phyloP scores from a whole-genome alignment of 2,329 filamentous ascomycete species.

The Calcarisporium arbuscula region DNA sequence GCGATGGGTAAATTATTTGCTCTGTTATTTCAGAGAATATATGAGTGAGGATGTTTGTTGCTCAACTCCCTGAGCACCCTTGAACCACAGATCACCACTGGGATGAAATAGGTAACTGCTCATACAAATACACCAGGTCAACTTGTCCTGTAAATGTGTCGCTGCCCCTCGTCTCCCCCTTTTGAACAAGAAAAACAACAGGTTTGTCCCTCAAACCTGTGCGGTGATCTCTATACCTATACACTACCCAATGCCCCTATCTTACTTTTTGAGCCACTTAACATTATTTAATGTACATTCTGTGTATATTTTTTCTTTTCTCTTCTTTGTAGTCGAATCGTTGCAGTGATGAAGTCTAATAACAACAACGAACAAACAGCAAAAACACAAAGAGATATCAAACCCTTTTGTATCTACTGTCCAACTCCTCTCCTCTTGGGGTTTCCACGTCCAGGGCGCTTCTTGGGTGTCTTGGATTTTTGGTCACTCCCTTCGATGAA shows the following conservation, averaged over 20 bases:
- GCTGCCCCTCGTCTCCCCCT: too few species aligned
- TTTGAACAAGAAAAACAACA: background rate
- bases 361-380: background rate
- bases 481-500: constrained; percentile 79
- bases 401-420: constrained; percentile 2
- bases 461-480: constrained; percentile 48
- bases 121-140: background rate
- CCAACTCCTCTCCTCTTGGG: constrained; percentile 46
- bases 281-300: background rate
- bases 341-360: background rate
- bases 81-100: background rate
- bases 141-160: too few species aligned
- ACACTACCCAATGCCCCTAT: background rate
- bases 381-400: constrained; percentile 3
- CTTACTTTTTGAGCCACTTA: background rate
- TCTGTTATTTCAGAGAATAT: background rate
- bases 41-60: constrained; percentile 11
- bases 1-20: too few species aligned
- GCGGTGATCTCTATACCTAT: background rate
- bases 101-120: background rate
- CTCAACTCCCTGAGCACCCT: constrained; percentile 2
- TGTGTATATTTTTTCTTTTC: background rate
- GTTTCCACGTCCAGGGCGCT: constrained; percentile 46
- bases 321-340: background rate
- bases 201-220: background rate